These are phyloP conservation scores for Phialophora expanda DNA, from an alignment of 2,329 filamentous ascomycete genomes.

Conservation along the genomic window DNA sequence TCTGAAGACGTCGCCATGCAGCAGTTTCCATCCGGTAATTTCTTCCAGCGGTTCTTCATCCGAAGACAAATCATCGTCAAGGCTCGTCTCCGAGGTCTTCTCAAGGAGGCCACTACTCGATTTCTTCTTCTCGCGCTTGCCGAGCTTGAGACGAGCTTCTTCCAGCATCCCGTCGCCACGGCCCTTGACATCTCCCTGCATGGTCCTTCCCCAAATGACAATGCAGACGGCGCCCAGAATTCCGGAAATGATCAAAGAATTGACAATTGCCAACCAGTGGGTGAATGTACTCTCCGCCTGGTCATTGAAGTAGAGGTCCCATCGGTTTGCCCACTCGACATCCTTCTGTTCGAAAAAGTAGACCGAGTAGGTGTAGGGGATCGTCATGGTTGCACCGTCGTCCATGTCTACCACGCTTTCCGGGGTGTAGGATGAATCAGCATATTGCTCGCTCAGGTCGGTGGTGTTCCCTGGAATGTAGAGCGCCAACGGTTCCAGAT, in stretches of 20 bases:
- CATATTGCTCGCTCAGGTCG: slow-evolving; percentile 57
- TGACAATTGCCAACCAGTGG: slow-evolving; percentile 87
- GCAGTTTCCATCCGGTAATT: slow-evolving; percentile 82
- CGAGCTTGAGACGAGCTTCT: slow-evolving; percentile 64
- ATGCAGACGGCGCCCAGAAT: slow-evolving; percentile 78
- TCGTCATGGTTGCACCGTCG: slow-evolving; percentile 69
- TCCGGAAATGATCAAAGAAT: slow-evolving; percentile 82
- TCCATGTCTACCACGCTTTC: slow-evolving; percentile 63
- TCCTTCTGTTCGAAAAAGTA: slow-evolving; percentile 84
- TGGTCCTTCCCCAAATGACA: slow-evolving; percentile 79
- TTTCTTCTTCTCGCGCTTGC: slow-evolving; percentile 51
- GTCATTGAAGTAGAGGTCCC: slow-evolving; percentile 89
- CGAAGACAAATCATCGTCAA: slow-evolving; percentile 54
- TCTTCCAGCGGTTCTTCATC: slow-evolving; percentile 79
- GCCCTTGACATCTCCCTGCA: slow-evolving; percentile 77
- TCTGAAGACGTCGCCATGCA: slow-evolving; percentile 88
- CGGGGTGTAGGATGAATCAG: slow-evolving; percentile 65
- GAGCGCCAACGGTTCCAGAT: slow-evolving; percentile 68
- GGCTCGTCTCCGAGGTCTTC: slow-evolving; percentile 58
- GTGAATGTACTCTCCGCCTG: slow-evolving; percentile 80
- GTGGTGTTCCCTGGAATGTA: slow-evolving; percentile 66
- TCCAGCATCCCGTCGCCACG: slow-evolving; percentile 70
- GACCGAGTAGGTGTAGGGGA: slow-evolving; percentile 87
- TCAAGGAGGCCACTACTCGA: slow-evolving; percentile 65
- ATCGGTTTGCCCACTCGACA: slow-evolving; percentile 81